Conservation (phyloP, 2,329 filamentous ascomycete genomes). For the Dactylellina drechsleri region DNA sequence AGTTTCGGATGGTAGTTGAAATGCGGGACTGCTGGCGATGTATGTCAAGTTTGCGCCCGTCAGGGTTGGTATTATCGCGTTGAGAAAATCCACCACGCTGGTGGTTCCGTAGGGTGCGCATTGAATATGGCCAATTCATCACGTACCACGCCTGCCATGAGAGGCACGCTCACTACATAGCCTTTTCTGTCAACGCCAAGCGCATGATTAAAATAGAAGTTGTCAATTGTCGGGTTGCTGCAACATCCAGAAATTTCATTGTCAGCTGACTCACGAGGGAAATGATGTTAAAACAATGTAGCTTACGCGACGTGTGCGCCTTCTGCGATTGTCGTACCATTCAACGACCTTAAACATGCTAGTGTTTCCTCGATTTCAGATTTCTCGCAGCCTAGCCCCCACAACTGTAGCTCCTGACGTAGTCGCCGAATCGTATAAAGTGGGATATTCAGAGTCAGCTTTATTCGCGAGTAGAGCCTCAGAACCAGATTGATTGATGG, state of each 20-base stretch:
- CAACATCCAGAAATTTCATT: background rate
- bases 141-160: slow-evolving; percentile 62
- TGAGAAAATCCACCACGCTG: slow-evolving; percentile 56
- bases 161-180: slow-evolving; percentile 57
- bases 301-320: slow-evolving; percentile 8
- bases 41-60: slow-evolving; percentile 56
- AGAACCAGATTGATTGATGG: slow-evolving; percentile 60
- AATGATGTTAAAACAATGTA: background rate
- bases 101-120: slow-evolving; percentile 58
- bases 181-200: slow-evolving; percentile 26
- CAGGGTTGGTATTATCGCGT: slow-evolving; percentile 42
- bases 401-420: background rate
- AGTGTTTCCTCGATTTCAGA: slow-evolving; percentile 1
- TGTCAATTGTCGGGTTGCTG: slow-evolving; percentile 27
- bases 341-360: slow-evolving; percentile 10
- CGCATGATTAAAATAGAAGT: slow-evolving; percentile 2
- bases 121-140: slow-evolving; percentile 61
- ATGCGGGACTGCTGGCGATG: slow-evolving; percentile 47
- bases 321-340: background rate
- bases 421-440: slow-evolving; percentile 2
- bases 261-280: background rate
- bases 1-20: slow-evolving; percentile 38
- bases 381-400: slow-evolving; percentile 15
- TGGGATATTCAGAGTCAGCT: slow-evolving; percentile 18
- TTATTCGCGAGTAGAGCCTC: slow-evolving; percentile 15